Evolutionary conservation across 2,329 filamentous ascomycete species (phyloP).

Genomic region (Colletotrichum cereale): DNA sequence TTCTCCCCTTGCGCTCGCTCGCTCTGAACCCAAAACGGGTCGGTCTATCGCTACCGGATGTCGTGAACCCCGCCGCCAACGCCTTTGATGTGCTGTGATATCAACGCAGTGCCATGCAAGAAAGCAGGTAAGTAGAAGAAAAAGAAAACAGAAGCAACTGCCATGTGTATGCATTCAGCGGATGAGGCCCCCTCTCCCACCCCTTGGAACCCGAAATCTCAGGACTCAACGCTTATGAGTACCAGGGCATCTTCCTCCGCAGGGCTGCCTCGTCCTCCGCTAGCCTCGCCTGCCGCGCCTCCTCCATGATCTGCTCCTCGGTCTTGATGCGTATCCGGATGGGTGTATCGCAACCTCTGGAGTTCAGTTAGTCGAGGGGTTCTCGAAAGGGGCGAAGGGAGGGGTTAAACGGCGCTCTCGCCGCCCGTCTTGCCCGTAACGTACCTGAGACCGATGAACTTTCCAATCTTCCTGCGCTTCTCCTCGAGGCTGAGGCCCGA

Average conservation of each 20-base stretch:
- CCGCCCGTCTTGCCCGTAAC: constrained; percentile 48
- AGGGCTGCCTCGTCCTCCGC: constrained; percentile 61
- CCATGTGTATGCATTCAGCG: background rate
- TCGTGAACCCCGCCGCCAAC: constrained; percentile 25
- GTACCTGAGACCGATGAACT: constrained; percentile 79
- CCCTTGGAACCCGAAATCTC: too few relatives aligned
- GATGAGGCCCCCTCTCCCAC: background rate
- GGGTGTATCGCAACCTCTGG: constrained; percentile 39
- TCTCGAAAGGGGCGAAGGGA: constrained; percentile 32
- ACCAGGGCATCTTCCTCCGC: constrained; percentile 60
- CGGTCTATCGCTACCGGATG: constrained; percentile 14
- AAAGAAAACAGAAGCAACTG: constrained; percentile 6
- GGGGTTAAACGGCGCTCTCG: constrained; percentile 55
- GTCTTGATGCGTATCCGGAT: constrained; percentile 48
- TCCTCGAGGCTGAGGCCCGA: constrained; percentile 68
- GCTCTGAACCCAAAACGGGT: background rate
- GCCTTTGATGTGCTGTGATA: constrained; percentile 33
- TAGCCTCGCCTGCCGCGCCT: constrained; percentile 54
- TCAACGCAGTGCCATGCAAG: constrained; percentile 40
- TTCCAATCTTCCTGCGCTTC: constrained; percentile 79
- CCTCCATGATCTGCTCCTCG: constrained; percentile 62
- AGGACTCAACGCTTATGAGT: constrained; percentile 38
- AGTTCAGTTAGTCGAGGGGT: background rate
- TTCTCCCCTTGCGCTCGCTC: background rate
- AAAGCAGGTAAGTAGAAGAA: constrained; percentile 10